These are phyloP conservation scores for Lunularia cruciata DNA, from an alignment of 225 moss, liverwort and hornwort species.

Conservation along the genomic window DNA sequence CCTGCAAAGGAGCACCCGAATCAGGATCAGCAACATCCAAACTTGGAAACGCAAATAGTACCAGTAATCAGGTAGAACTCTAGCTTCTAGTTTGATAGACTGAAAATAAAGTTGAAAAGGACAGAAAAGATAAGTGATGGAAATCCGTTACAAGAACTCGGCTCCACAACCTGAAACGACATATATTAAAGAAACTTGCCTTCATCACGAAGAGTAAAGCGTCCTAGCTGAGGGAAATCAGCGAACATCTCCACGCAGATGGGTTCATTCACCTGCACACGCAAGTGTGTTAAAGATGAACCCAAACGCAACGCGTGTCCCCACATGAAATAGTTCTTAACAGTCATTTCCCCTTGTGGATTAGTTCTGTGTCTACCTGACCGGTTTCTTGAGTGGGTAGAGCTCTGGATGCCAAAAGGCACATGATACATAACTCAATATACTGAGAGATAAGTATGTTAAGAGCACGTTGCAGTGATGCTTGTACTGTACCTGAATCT, in stretches of 20 bases:
- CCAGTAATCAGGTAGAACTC: too few relatives aligned
- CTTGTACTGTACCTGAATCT: constrained; percentile 78
- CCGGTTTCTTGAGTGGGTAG: too few relatives aligned
- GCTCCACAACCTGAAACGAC: too few relatives aligned
- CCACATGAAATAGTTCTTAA: too few relatives aligned
- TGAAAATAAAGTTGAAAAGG: background rate
- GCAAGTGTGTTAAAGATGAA: background rate
- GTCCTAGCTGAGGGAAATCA: constrained; percentile 92
- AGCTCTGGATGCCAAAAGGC: too few relatives aligned
- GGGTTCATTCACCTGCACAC: constrained; percentile 62
- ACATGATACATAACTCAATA: too few relatives aligned
- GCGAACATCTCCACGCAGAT: constrained; percentile 94
- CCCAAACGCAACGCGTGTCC: too few relatives aligned
- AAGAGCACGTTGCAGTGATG: background rate
- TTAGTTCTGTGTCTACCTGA: too few relatives aligned
- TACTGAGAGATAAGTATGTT: background rate
- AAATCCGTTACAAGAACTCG: too few relatives aligned
- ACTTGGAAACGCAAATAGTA: background rate
- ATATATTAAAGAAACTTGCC: constrained; percentile 34
- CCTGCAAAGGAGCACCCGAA: constrained; percentile 37
- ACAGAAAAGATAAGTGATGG: background rate
- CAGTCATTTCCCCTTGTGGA: too few relatives aligned
- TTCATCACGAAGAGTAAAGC: constrained; percentile 95
- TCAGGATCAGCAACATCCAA: background rate
- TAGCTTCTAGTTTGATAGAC: background rate